Percentiles rank a stretch among this genome's conserved stretches.
Conservation (phyloP, 75 land plant species). For the Picea glauca region DNA sequence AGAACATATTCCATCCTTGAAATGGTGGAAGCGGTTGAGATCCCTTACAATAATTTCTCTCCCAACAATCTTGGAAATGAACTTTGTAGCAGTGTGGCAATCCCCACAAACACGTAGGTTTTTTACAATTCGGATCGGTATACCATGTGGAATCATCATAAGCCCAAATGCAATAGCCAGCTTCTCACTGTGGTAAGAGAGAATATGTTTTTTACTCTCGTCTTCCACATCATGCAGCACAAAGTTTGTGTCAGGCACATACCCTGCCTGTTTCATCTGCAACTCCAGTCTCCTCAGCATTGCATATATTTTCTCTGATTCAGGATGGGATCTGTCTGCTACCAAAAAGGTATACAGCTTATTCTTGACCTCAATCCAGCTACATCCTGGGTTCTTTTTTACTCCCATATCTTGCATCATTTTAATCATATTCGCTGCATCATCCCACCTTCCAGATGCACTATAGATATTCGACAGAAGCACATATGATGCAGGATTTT, state of each 20-base stretch:
- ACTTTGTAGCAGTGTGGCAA: conserved; percentile 1
- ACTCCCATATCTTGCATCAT: neutral
- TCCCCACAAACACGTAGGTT: neutral
- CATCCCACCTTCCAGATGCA: no score
- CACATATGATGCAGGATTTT: neutral
- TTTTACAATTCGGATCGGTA: neutral
- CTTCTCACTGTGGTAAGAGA: neutral
- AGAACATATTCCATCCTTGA: neutral
- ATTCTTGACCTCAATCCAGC: neutral
- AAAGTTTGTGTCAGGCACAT: neutral
- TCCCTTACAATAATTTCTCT: neutral
- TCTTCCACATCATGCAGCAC: conserved; percentile 4
- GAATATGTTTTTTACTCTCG: neutral
- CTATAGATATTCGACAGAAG: neutral
- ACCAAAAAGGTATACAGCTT: neutral
- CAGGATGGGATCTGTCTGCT: neutral
- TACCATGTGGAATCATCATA: neutral
- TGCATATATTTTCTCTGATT: neutral
- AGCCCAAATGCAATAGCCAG: neutral
- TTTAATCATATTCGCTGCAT: no score
- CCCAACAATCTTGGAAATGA: neutral
- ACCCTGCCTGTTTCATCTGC: neutral
- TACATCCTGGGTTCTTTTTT: neutral
- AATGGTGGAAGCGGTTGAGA: neutral
- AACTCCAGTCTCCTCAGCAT: neutral